Percentiles rank a stretch among this genome's conserved stretches.
Evolutionary conservation across 352 stramenopile genomes (phyloP).

Genomic region (Phytophthora uliginosa): DNA sequence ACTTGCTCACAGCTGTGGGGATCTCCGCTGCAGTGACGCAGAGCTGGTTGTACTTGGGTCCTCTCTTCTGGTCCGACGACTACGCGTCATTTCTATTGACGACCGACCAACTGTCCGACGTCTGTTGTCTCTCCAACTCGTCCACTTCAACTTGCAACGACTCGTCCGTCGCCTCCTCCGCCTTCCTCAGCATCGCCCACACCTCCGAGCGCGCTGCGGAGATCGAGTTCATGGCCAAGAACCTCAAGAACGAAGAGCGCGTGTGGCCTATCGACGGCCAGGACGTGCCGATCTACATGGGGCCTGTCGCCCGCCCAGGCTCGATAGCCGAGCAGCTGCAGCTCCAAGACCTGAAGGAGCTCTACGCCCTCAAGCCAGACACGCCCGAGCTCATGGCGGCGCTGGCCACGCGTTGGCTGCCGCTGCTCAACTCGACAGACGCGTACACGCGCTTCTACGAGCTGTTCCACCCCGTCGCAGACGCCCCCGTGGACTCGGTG

Average conservation of each 20-base stretch:
- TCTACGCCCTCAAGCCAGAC: conserved; percentile 32
- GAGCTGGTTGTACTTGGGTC: conserved; percentile 26
- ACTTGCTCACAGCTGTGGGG: conserved; percentile 19
- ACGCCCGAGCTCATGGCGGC: conserved; percentile 30
- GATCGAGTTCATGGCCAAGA: conserved; percentile 27
- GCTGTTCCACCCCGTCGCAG: conserved; percentile 31
- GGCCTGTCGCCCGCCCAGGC: conserved; percentile 34
- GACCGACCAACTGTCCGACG: conserved; percentile 7
- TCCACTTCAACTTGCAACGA: conserved; percentile 10
- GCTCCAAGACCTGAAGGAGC: conserved; percentile 25
- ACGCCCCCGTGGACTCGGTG: conserved; percentile 23
- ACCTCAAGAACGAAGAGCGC: conserved; percentile 43
- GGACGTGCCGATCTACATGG: conserved; percentile 43
- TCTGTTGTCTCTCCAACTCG: conserved; percentile 6
- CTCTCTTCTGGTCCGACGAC: conserved; percentile 4
- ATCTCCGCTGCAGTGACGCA: conserved; percentile 22
- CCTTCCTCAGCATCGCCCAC: conserved; percentile 31
- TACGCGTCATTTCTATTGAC: not conserved
- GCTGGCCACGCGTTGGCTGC: conserved; percentile 22
- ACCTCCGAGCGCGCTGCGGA: conserved; percentile 19
- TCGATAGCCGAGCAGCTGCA: conserved; percentile 42
- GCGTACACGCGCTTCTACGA: conserved; percentile 45
- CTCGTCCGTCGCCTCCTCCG: not conserved
- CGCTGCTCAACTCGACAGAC: conserved; percentile 28
- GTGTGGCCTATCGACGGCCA: conserved; percentile 32